Evolutionary conservation across 164 flowering plant species (phyloP).

Genomic region (Protea cynaroides): DNA sequence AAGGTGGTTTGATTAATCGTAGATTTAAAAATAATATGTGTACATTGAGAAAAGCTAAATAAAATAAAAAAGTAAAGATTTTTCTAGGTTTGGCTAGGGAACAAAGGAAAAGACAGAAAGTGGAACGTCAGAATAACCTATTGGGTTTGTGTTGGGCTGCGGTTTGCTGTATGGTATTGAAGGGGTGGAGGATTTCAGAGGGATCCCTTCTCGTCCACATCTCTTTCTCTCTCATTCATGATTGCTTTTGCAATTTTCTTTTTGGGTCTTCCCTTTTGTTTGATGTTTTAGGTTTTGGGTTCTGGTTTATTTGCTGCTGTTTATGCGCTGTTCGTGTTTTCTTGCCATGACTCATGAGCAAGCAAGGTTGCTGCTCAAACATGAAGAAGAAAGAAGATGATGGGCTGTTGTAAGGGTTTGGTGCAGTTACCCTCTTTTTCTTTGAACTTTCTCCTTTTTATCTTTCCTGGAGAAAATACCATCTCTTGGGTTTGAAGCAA

Average conservation of each 20-base stretch:
- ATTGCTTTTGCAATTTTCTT: neutral
- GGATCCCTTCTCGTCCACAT: conserved; percentile 27
- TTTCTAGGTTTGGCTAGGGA: conserved; percentile 18
- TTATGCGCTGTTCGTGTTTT: conserved; percentile 10
- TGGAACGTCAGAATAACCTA: conserved; percentile 30
- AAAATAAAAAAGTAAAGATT: conserved; percentile 7
- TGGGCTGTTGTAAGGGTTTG: conserved; percentile 9
- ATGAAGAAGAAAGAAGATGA: conserved; percentile 5
- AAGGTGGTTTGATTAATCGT: conserved; percentile 22
- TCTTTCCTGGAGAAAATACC: neutral
- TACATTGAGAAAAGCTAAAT: conserved; percentile 16
- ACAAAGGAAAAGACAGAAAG: conserved; percentile 42
- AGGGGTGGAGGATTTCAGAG: conserved; percentile 22
- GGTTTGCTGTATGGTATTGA: conserved; percentile 20
- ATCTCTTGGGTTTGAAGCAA: conserved; percentile 10
- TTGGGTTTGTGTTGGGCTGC: conserved; percentile 4
- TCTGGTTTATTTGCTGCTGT: neutral
- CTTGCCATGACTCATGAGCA: conserved; percentile 6
- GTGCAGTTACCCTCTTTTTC: neutral
- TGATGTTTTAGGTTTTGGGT: conserved; percentile 2
- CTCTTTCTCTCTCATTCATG: conserved; percentile 1
- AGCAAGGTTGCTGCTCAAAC: conserved; percentile 1
- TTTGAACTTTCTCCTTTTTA: neutral
- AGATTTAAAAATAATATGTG: conserved; percentile 8
- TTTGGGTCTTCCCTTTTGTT: neutral